Base-by-base conservation (phyloP, 805 yeast genomes). In the Pichia kluyveri region DNA sequence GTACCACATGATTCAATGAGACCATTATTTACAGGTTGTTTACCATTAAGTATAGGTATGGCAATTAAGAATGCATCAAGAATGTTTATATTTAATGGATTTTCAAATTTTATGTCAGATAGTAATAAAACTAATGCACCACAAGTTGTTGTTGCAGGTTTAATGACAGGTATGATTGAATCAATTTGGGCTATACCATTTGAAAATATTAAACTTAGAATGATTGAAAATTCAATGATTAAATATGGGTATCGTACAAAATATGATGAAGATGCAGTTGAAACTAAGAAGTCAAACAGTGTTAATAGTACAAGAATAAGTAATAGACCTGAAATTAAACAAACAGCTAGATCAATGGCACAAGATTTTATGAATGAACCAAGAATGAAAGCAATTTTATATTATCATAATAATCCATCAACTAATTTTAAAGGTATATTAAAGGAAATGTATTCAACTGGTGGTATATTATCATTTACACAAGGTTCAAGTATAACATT, bases 401-500 rank as follows among this genome's bases (percentile, higher is more conserved):
- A 52, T 40, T 79, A 74, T 59, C 80, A 77, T 56, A 67, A 72
- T 48, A 60, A 68, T 31, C 87, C 88, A 2, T 72, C 84, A 1
- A 60, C 70, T 40, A 74, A 80, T 1, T 69, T 82, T 41, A 58
- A 72, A 38, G 72, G 72, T 7, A 75, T 84, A 0, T 62, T 79
- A 6, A 70, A 69, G 48, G 90, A 86, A 58, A 86, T 90, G 60
- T 85, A 84, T 60, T 60, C 65, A 41, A 71, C 83, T 8, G 79
- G 88, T 51, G 97, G 98, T 0, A 48, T 83, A 2, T 63, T 77
- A 38, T 95, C 96, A 1, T 88, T 87, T 57, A 72, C 81, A 27
- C 90, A 86, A 56, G 98, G 97, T 23, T 75, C 90, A 14, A 65
- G 77, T 49, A 85, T 95, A n/a, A 91, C 99, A 0, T 66, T 88